Percentiles rank a stretch among this genome's conserved stretches.
Evolutionary conservation across 2,329 filamentous ascomycete genomes (phyloP).

Genomic region (Lojkania enalia): DNA sequence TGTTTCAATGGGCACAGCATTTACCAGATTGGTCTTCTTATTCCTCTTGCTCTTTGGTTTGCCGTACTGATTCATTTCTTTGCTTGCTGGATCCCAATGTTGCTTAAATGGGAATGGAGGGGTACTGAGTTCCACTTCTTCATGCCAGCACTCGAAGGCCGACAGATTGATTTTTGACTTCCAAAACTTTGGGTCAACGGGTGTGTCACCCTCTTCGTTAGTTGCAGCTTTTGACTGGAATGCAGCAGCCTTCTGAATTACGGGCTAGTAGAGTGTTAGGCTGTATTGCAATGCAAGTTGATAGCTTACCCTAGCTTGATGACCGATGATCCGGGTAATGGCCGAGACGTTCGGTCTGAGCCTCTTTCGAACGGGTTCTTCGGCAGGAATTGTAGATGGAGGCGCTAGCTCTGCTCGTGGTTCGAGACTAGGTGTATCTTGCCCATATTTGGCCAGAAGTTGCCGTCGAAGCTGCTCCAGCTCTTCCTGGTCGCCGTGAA

Average conservation of each 20-base stretch:
- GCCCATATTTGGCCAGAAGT: conserved; percentile 25
- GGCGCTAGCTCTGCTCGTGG: conserved; percentile 2
- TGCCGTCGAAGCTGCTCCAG: conserved; percentile 27
- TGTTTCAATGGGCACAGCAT: background rate
- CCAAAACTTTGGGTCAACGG: conserved; percentile 67
- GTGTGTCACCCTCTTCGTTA: background rate
- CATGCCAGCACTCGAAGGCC: conserved; percentile 81
- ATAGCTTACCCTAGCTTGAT: conserved; percentile 24
- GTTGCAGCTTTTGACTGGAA: background rate
- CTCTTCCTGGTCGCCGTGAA: conserved; percentile 49
- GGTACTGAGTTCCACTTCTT: conserved; percentile 61
- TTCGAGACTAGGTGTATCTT: conserved; percentile 1
- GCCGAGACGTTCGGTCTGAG: conserved; percentile 30
- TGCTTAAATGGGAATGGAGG: conserved; percentile 91
- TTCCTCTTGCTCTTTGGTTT: conserved; percentile 60
- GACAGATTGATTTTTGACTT: conserved; percentile 71
- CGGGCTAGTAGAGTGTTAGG: background rate
- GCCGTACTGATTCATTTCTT: conserved; percentile 58
- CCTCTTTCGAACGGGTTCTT: conserved; percentile 21
- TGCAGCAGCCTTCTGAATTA: background rate
- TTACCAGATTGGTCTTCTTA: conserved; percentile 44
- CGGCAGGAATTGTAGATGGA: background rate
- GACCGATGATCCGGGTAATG: conserved; percentile 35
- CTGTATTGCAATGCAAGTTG: background rate
- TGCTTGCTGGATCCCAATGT: conserved; percentile 81